These are phyloP conservation scores for Halteria grandinella DNA, from an alignment of 73 alveolate genomes.

Conservation along the genomic window DNA sequence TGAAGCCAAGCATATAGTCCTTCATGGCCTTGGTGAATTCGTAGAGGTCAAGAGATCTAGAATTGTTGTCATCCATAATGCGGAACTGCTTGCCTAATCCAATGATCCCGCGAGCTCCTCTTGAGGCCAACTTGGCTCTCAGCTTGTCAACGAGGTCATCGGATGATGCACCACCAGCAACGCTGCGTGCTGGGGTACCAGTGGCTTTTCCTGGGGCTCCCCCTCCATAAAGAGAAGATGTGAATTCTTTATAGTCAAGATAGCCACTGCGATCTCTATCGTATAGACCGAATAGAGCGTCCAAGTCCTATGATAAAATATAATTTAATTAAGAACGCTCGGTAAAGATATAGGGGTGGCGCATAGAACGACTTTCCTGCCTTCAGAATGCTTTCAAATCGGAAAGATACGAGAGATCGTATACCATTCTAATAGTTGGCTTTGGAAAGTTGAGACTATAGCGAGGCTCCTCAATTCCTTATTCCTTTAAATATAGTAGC, in stretches of 20 bases:
- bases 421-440: no score
- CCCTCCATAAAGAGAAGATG: conserved; percentile 29
- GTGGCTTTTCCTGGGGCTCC: conserved; percentile 17
- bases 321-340: neutral
- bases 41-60: conserved; percentile 72
- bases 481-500: no score
- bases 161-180: conserved; percentile 25
- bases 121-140: conserved; percentile 67
- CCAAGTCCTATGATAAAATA: conserved; percentile 58
- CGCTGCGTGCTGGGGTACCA: conserved; percentile 1
- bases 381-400: no score
- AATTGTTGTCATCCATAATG: conserved; percentile 77
- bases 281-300: conserved; percentile 62
- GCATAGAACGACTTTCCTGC: no score
- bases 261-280: conserved; percentile 72
- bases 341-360: no score
- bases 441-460: no score
- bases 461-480: no score
- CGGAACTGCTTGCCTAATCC: conserved; percentile 71
- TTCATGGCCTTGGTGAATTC: conserved; percentile 81
- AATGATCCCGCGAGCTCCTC: conserved; percentile 81
- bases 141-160: conserved; percentile 63
- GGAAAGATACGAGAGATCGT: no score
- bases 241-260: conserved; percentile 77
- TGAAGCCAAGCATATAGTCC: conserved; percentile 71